Evolutionary conservation across 1,139 yeast species (phyloP), one percentile per base, ranked within the genome.

Genomic region (Blastobotrys proliferans): DNA sequence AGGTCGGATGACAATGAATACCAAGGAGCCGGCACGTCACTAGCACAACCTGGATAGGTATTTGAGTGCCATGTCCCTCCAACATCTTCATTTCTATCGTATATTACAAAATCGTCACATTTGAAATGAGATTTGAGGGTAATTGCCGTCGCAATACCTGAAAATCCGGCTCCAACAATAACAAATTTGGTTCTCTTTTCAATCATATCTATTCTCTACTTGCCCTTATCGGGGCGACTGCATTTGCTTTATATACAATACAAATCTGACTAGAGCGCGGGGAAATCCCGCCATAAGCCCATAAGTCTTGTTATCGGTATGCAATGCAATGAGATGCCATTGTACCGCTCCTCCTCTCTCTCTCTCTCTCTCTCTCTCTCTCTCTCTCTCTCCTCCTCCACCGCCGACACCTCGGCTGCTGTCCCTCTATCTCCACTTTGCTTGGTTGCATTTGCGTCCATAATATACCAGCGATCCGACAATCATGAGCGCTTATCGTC

Each of bases 91-190:
- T 53, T 46, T 38, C 52, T 45, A 29, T 58, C 62, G 43, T 53
- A 53, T 20, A 55, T 53, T 26, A 68, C 52, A 13, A 68, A 67
- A 19, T 64, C 60, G 9, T 68, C 68, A 8, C 60, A 58, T 40
- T 68, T 66, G 38, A 55, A 63, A 43, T 64, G 58, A 48, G 72
- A 60, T 38, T 49, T 40, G 25, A 50, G 39, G 11, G 51, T 40
- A 39, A 47, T 46, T 11, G 52, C 49, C 22, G 53, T 38, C 13
- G 48, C 46, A 26, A 67, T 50, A 21, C 71, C 72, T 2, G 69
- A 52, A 28, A 66, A 63, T 17, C 72, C 72, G 1, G 66, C 66
- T 6, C 71, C 70, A 29, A 66, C 57, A 18, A 65, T 50, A 20
- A 66, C 52, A 3, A 46, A 52, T 5, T 40, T 43, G 18, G 35